A percentile compares a stretch with the other conserved stretches of the same genome.
Evolutionary conservation across 2,329 filamentous ascomycete species (phyloP).

Genomic region (Atkinsonella texensis): DNA sequence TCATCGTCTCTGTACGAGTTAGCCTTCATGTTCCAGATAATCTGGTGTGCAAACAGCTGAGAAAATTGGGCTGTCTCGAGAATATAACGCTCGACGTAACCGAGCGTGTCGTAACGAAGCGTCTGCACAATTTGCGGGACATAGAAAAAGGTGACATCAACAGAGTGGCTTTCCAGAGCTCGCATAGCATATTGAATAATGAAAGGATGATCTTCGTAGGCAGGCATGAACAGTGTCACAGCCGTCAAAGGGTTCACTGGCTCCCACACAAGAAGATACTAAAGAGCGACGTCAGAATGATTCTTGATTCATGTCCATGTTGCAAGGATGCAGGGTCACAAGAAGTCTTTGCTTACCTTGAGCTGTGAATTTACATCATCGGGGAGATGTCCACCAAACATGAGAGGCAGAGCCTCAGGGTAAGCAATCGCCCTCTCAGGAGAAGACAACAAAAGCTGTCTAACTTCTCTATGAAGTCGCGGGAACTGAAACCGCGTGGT

Average conservation of each 20-base stretch:
- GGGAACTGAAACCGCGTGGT: constrained; percentile 65
- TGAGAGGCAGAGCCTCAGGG: constrained; percentile 69
- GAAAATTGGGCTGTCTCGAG: constrained; percentile 94
- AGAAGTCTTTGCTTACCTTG: constrained; percentile 44
- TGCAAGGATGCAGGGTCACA: neutral
- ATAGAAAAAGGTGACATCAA: constrained; percentile 98
- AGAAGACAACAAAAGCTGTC: constrained; percentile 68
- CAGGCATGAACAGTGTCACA: constrained; percentile 83
- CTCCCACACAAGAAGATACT: constrained; percentile 89
- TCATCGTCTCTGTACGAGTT: constrained; percentile 98
- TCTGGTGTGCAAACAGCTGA: constrained; percentile 97
- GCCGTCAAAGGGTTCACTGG: constrained; percentile 88
- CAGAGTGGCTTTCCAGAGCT: constrained; percentile 81
- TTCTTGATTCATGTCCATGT: neutral
- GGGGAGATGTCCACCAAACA: constrained; percentile 67
- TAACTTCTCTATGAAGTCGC: constrained; percentile 61
- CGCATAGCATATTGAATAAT: constrained; percentile 95
- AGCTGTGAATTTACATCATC: constrained; percentile 67
- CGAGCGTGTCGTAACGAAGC: constrained; percentile 80
- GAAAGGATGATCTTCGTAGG: constrained; percentile 83
- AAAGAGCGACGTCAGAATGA: constrained; percentile 9
- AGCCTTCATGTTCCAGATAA: constrained; percentile 99
- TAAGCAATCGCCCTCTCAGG: constrained; percentile 73
- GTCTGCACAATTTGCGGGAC: constrained; percentile 97
- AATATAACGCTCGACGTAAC: constrained; percentile 94